A percentile compares a stretch with the other conserved stretches of the same genome.
Conservation (phyloP, 352 stramenopile species). For the Phytophthora megakarya region DNA sequence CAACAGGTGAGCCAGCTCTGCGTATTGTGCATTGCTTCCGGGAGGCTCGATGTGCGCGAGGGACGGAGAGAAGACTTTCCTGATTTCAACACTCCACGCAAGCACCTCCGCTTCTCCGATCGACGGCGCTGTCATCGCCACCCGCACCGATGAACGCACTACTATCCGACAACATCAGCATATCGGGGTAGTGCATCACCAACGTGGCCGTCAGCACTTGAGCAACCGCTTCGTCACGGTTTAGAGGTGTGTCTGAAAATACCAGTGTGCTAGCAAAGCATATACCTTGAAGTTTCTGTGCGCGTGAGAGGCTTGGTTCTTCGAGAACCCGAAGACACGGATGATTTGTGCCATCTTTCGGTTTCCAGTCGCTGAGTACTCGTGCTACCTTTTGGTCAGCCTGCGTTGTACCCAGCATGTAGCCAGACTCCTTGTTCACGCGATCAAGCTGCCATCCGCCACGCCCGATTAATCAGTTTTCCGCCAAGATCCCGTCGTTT, state of each 20-base stretch:
- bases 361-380: neutral
- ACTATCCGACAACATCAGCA: neutral
- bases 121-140: neutral
- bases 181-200: neutral
- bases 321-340: neutral
- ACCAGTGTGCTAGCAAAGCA: neutral
- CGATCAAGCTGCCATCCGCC: neutral
- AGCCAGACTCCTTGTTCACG: neutral
- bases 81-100: neutral
- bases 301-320: neutral
- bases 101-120: neutral
- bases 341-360: neutral
- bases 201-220: neutral
- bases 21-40: neutral
- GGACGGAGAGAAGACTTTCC: neutral
- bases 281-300: neutral
- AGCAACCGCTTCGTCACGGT: neutral
- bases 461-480: neutral
- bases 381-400: neutral
- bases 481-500: neutral
- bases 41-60: neutral
- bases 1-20: neutral
- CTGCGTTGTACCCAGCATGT: neutral
- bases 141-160: neutral
- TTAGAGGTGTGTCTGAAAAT: neutral